A percentile compares a stretch with the other conserved stretches of the same genome.
Evolutionary conservation across 202 grass and related monocot genomes (phyloP).

Genomic region (Musa balbisiana): DNA sequence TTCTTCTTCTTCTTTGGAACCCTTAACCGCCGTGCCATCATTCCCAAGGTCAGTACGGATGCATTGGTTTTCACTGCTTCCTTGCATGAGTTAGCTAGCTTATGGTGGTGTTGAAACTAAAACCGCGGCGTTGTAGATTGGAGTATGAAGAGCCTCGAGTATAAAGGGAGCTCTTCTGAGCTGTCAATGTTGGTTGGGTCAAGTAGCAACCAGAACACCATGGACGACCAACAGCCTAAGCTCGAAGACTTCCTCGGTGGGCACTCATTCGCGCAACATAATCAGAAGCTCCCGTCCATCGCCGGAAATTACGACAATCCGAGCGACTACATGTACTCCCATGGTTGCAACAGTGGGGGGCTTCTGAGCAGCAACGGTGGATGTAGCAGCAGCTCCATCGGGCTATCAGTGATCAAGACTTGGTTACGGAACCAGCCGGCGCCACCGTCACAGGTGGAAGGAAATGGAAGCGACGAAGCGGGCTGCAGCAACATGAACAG

Average conservation of each 20-base stretch:
- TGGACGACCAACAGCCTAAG: constrained; percentile 40
- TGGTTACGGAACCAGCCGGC: constrained; percentile 69
- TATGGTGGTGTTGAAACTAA: too few species aligned
- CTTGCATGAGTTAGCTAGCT: not conserved
- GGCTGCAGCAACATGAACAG: not conserved
- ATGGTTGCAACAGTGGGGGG: constrained; percentile 11
- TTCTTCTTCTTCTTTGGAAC: too few species aligned
- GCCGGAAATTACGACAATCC: not conserved
- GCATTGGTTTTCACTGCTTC: not conserved
- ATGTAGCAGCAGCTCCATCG: constrained; percentile 53
- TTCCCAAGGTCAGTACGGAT: not conserved
- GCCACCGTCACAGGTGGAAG: constrained; percentile 15
- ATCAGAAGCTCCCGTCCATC: not conserved
- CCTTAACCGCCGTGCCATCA: constrained; percentile 4
- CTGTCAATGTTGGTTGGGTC: constrained; percentile 59
- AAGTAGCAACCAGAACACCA: constrained; percentile 30
- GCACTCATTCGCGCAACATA: not conserved
- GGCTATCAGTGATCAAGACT: constrained; percentile 81
- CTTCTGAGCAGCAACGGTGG: not conserved
- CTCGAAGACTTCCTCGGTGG: constrained; percentile 91
- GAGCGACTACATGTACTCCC: constrained; percentile 25
- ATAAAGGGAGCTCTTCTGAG: constrained; percentile 41
- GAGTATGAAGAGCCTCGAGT: constrained; percentile 42
- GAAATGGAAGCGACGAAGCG: constrained; percentile 22
- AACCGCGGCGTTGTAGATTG: constrained; percentile 23